A percentile compares a stretch with the other conserved stretches of the same genome.
phyloP scores from a whole-genome alignment of 352 stramenopile genomes.

The Pythium sukuiense region DNA sequence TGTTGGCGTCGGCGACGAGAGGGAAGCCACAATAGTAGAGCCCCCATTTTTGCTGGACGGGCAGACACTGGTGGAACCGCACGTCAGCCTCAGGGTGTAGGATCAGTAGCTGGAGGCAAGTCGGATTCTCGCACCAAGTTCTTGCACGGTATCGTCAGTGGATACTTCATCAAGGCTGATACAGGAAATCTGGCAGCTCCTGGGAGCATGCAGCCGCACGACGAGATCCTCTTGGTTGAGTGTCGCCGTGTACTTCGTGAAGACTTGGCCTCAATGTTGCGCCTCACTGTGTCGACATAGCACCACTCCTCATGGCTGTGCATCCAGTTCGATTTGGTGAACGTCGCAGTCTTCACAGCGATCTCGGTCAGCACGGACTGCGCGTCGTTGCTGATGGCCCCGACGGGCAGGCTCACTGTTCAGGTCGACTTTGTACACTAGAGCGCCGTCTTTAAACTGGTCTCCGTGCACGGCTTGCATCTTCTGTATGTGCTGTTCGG shows the following conservation, averaged over 20 bases:
- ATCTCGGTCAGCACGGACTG: conserved; percentile 4
- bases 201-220: conserved; percentile 1
- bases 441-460: conserved; percentile 10
- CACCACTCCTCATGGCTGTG: conserved; percentile 14
- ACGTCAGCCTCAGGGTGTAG: conserved; percentile 61
- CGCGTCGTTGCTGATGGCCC: not conserved
- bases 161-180: conserved; percentile 3
- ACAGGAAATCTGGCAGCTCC: not conserved
- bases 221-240: conserved; percentile 8
- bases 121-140: conserved; percentile 3
- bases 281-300: conserved; percentile 13
- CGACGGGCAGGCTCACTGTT: not conserved
- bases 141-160: conserved; percentile 4
- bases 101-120: conserved; percentile 47
- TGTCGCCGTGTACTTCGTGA: conserved; percentile 7
- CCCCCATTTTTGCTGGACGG: conserved; percentile 24
- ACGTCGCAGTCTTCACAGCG: conserved; percentile 17
- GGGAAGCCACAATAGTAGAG: conserved; percentile 80
- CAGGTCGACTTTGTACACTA: conserved; percentile 8
- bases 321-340: conserved; percentile 8
- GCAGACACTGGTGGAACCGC: conserved; percentile 40
- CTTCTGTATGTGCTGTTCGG: conserved; percentile 8
- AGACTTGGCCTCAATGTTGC: not conserved
- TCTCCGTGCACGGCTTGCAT: conserved; percentile 11
- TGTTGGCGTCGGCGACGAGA: conserved; percentile 37